These are phyloP conservation scores for Rossbeevera mucosa DNA, from an alignment of 768 basidiomycete genomes.

Conservation along the genomic window DNA sequence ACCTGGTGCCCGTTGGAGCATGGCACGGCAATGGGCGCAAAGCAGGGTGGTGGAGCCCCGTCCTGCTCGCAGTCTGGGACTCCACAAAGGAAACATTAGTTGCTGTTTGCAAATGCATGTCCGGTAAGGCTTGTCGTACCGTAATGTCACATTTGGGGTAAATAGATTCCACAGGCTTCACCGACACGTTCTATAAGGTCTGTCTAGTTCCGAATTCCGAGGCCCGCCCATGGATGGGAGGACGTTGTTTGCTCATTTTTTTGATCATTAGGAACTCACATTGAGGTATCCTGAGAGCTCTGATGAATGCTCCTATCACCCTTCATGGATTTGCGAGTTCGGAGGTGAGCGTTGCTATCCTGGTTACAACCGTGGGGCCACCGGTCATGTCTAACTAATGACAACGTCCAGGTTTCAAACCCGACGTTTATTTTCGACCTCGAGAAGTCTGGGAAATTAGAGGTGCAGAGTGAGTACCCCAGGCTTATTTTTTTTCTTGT, in stretches of 20 bases:
- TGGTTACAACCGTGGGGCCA: background rate
- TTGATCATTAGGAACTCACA: slow-evolving; percentile 47
- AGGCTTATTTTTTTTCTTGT: background rate
- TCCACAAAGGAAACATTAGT: slow-evolving; percentile 55
- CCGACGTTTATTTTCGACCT: slow-evolving; percentile 67
- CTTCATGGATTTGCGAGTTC: slow-evolving; percentile 57
- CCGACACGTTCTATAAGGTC: slow-evolving; percentile 78
- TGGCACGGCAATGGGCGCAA: slow-evolving; percentile 92
- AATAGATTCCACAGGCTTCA: slow-evolving; percentile 55
- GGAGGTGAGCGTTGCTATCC: slow-evolving; percentile 45
- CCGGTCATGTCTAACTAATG: too few relatives aligned
- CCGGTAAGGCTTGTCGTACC: slow-evolving; percentile 43
- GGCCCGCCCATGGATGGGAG: background rate
- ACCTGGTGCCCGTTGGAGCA: slow-evolving; percentile 70
- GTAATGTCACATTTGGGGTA: background rate
- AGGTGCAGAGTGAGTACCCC: slow-evolving; percentile 55
- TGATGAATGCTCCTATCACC: slow-evolving; percentile 47
- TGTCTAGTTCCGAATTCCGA: background rate
- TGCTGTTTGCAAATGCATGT: slow-evolving; percentile 89
- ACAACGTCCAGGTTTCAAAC: slow-evolving; percentile 45
- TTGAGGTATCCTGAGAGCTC: slow-evolving; percentile 58
- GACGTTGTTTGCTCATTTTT: slow-evolving; percentile 7
- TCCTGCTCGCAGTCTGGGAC: slow-evolving; percentile 77
- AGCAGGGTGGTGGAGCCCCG: slow-evolving; percentile 88
- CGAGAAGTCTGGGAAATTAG: slow-evolving; percentile 87